Evolutionary conservation across 192 early-diverging fungal species (phyloP), one percentile per base, ranked within the genome.

Genomic region (Coemansia sp.): DNA sequence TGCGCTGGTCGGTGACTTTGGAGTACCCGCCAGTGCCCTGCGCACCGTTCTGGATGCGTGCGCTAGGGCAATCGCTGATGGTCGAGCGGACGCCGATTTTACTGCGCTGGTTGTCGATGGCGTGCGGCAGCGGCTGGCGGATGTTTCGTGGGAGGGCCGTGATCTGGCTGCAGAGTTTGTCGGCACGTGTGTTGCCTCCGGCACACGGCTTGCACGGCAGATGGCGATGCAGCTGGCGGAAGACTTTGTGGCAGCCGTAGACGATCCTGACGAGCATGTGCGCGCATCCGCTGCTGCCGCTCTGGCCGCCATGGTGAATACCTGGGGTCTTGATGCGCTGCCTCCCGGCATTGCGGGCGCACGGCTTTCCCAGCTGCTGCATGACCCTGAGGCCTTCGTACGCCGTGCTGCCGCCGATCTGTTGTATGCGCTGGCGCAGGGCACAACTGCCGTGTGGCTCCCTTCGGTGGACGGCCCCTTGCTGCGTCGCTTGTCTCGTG

Each of bases 351-450:
- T n/a, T n/a, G n/a, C n/a, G n/a, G n/a, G n/a, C n/a, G n/a, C n/a
- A n/a, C n/a, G n/a, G 0, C 51, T 68, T 17, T 24, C 23, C 27
- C 33, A 19, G 24, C 59, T 79, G 18, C 14, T 79, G 1, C 30
- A 0, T 25, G 78, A 80, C 55, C 51, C 61, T 17, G 78, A 80
- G 37, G 78, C 78, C 11, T 64, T 80, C 67, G 78, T 80, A 22
- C 58, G 57, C 12, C 64, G 78, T 4, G 78, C 71, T 0, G 67
- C 71, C 0, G 19, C 71, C 18, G 71, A 74, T 3, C 50, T 73
- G 6, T 44, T 71, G 6, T 55, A 19, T 17, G 61, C 62, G 0
- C 38, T 71, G 21, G 59, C 47, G 22, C n/a, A n/a, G n/a, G n/a
- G n/a, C n/a, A n/a, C n/a, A n/a, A n/a, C n/a, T n/a, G n/a, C n/a